These are phyloP conservation scores for Penstemon davidsonii DNA, from an alignment of 257 asterid species.

Conservation along the genomic window DNA sequence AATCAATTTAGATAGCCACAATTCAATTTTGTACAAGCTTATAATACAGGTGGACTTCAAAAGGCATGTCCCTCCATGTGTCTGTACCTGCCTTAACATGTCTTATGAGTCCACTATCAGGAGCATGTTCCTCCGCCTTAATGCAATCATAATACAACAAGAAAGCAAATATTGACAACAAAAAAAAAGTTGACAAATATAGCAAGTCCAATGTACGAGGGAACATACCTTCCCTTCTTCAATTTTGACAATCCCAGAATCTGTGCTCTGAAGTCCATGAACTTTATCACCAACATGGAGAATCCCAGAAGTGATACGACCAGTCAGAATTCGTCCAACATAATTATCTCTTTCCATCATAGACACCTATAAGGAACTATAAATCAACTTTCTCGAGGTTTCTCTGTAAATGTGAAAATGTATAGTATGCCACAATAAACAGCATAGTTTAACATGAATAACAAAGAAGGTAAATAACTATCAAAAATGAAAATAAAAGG, in stretches of 20 bases:
- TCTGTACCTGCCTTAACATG: too few relatives aligned
- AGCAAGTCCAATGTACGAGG: constrained; percentile 12
- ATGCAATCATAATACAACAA: too few relatives aligned
- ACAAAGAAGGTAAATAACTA: neutral
- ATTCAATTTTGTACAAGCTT: too few relatives aligned
- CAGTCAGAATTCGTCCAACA: constrained; percentile 94
- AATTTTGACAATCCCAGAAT: constrained; percentile 69
- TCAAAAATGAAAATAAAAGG: too few relatives aligned
- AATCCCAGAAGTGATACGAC: constrained; percentile 83
- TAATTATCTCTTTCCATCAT: constrained; percentile 97
- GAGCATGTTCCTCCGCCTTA: too few relatives aligned
- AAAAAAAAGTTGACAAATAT: neutral
- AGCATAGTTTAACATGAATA: constrained; percentile 20
- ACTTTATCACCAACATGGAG: constrained; percentile 89
- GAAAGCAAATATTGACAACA: too few relatives aligned
- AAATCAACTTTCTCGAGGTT: constrained; percentile 49
- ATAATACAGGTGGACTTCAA: too few relatives aligned
- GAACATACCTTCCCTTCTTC: constrained; percentile 95
- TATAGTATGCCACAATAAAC: neutral
- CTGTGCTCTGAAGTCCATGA: constrained; percentile 75
- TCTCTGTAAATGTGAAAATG: constrained; percentile 21
- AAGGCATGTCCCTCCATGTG: too few relatives aligned
- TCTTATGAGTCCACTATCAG: too few relatives aligned
- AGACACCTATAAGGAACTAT: constrained; percentile 85
- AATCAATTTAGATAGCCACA: too few relatives aligned